A percentile compares a stretch with the other conserved stretches of the same genome.
Conservation (phyloP, 371 early-diverging fungal species). For the Rhizopus sp. region DNA sequence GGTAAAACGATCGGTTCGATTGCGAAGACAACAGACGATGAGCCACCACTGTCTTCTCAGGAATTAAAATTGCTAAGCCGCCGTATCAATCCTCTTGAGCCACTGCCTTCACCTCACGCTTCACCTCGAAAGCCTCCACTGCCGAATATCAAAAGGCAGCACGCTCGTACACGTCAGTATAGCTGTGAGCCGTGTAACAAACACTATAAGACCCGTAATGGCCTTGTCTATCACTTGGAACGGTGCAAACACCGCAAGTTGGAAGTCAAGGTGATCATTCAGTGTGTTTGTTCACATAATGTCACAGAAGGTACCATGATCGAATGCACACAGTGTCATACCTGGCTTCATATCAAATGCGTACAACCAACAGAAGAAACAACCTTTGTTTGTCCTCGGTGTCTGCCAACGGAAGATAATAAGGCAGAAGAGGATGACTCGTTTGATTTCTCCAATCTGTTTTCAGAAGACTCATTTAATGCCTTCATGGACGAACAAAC, state of each 20-base stretch:
- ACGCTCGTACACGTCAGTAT: constrained; percentile 12
- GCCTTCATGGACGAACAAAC: constrained; percentile 4
- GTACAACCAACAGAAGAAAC: constrained; percentile 38
- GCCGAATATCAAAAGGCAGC: constrained; percentile 19
- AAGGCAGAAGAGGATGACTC: background rate
- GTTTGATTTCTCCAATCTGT: background rate
- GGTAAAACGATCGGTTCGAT: constrained; percentile 28
- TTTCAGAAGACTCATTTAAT: constrained; percentile 1
- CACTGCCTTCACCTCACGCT: constrained; percentile 33
- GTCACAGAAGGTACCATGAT: constrained; percentile 46
- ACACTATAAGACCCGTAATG: constrained; percentile 46
- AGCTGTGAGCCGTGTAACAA: constrained; percentile 53
- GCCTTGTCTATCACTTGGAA: constrained; percentile 44
- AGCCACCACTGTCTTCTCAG: constrained; percentile 29
- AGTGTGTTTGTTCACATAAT: constrained; percentile 41
- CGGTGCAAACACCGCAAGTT: constrained; percentile 36
- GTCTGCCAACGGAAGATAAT: constrained; percentile 16
- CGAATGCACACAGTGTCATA: constrained; percentile 54
- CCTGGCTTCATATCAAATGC: constrained; percentile 61
- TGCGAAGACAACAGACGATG: constrained; percentile 2
- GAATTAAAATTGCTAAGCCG: constrained; percentile 42
- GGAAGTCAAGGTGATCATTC: constrained; percentile 22
- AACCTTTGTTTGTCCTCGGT: constrained; percentile 50
- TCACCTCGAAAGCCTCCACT: constrained; percentile 41
- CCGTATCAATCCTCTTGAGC: constrained; percentile 40